phyloP scores from a whole-genome alignment of 208 protist genomes.

The Zelonia costaricensis region DNA sequence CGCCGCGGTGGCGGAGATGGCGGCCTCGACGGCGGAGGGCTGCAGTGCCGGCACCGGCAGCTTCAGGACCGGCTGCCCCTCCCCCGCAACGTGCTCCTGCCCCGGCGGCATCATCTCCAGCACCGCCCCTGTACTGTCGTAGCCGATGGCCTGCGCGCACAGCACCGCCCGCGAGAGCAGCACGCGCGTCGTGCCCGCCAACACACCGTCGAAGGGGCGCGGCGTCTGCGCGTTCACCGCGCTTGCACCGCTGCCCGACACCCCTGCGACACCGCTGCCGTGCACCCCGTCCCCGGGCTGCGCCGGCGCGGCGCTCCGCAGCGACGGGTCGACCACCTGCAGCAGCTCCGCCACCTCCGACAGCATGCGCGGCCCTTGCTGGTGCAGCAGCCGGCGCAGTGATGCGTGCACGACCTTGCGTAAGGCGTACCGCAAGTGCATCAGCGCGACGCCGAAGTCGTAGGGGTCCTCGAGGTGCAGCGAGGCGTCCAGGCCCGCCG shows the following conservation, averaged over 20 bases:
- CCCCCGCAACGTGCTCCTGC: not conserved
- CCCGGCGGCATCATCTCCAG: conserved; percentile 18
- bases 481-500: conserved; percentile 45
- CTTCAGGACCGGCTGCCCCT: conserved; percentile 29
- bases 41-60: conserved; percentile 30
- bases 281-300: no score
- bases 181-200: conserved; percentile 71
- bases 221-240: not conserved
- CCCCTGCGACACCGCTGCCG: no score
- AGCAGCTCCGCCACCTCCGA: conserved; percentile 71
- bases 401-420: conserved; percentile 84
- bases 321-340: conserved; percentile 35
- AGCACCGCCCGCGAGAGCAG: conserved; percentile 62
- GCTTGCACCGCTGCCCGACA: not conserved
- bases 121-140: conserved; percentile 26
- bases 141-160: conserved; percentile 61
- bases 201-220: conserved; percentile 46
- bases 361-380: conserved; percentile 55
- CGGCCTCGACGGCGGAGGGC: conserved; percentile 26
- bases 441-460: conserved; percentile 77
- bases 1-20: conserved; percentile 12
- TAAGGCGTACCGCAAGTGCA: conserved; percentile 84
- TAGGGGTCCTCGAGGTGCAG: conserved; percentile 73
- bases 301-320: conserved; percentile 10
- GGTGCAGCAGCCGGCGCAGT: conserved; percentile 59